Conservation (phyloP, 805 yeast genomes). For the Candida ipomoeae region DNA sequence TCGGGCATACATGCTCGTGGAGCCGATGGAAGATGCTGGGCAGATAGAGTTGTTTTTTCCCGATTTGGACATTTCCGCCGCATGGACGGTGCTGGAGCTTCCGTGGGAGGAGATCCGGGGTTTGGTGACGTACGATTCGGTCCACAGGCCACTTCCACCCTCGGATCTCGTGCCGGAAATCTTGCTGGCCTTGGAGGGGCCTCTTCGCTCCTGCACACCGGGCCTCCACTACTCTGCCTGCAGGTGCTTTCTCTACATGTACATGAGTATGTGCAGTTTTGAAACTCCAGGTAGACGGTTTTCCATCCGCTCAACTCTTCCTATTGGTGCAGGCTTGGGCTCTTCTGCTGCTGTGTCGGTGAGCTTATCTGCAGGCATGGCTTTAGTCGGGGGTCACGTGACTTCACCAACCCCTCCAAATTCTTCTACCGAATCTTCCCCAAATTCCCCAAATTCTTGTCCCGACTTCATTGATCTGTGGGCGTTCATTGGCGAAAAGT, state of each 20-base stretch:
- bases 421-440: no score
- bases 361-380: conserved; percentile 71
- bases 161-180: conserved; percentile 60
- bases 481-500: conserved; percentile 91
- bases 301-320: conserved; percentile 75
- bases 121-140: conserved; percentile 8
- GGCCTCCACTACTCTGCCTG: conserved; percentile 74
- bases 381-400: conserved; percentile 56
- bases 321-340: conserved; percentile 96
- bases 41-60: conserved; percentile 62
- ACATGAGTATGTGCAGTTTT: conserved; percentile 44
- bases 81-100: conserved; percentile 59
- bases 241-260: conserved; percentile 76
- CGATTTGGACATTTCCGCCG: conserved; percentile 63
- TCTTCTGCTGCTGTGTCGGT: conserved; percentile 91
- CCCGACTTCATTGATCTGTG: conserved; percentile 70
- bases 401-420: background rate
- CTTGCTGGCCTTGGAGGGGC: conserved; percentile 43
- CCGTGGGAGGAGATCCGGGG: conserved; percentile 48
- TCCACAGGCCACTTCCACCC: conserved; percentile 30
- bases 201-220: conserved; percentile 44
- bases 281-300: conserved; percentile 41
- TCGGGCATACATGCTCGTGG: conserved; percentile 73
- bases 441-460: conserved; percentile 14
- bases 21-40: conserved; percentile 44